Base-by-base conservation (phyloP, 1,139 yeast genomes). In the Diutina mesorugosa region DNA sequence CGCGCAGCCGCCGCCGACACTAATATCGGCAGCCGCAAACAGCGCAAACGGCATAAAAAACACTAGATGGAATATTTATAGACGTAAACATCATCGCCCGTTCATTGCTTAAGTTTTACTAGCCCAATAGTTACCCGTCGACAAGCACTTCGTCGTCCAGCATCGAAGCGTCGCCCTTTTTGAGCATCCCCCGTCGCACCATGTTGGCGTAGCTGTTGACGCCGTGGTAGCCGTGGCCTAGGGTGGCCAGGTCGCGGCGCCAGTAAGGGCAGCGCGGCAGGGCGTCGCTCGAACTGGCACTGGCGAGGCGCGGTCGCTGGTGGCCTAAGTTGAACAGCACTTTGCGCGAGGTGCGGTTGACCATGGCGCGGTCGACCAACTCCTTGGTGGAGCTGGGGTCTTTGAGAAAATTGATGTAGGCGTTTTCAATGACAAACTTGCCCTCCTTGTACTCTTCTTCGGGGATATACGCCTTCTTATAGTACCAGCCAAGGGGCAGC, bases 391-490 rank as follows among this genome's bases (percentile, higher is more conserved):
- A 9, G 38, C 38, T 47, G 16, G 51, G 51, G 21, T 47, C 29
- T 12, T 47, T 29, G 10, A 28, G 28, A 10, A 47, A 47, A 51
- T 59, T 58, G 47, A 67, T 60, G 59, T 56, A 72, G 50, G 65
- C 65, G 56, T 69, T 72, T 69, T 88, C 96, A 65, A 89, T 81
- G 54, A 88, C 91, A 67, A 72, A 88, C 66, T 85, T 84, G 55
- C 90, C 90, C 66, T 84, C 93, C 67, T 90, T 89, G 67, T 89
- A 89, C 59, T 74, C 72, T 68, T 89, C 90, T 32, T 72, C 66
- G 56, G 71, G 69, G 53, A 74, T 72, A 60, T 73, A 81, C 12
- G 93, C 79, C 63, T 77, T 79, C 59, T 85, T 74, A 67, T 90
- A 90, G 61, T 77, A 80, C 97, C 97, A 89, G 9, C 96, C 97